Evolutionary conservation across 768 basidiomycete species (phyloP).

Genomic region (Lentinula aciculospora): DNA sequence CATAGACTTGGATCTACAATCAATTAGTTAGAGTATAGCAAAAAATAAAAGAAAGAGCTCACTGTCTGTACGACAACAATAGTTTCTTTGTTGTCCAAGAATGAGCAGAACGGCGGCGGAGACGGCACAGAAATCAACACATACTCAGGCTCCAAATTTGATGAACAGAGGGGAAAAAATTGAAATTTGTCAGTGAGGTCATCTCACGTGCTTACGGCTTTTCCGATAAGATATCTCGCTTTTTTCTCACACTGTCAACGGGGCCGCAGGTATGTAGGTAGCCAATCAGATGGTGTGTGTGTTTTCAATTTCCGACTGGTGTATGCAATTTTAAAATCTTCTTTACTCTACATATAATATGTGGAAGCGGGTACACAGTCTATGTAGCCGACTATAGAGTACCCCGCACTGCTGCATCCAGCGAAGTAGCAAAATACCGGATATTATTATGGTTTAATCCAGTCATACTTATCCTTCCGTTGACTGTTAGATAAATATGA

Average conservation of each 20-base stretch:
- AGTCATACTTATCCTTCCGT: constrained; percentile 94
- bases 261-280: neutral
- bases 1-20: constrained; percentile 12
- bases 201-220: neutral
- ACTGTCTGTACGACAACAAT: neutral
- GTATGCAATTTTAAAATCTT: neutral
- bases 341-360: constrained; percentile 12
- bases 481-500: constrained; percentile 82
- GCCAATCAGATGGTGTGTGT: neutral
- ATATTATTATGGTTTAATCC: constrained; percentile 81
- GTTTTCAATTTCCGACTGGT: neutral
- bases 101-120: neutral
- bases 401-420: constrained; percentile 64
- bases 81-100: neutral
- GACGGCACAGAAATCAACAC: neutral
- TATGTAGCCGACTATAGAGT: too few relatives aligned
- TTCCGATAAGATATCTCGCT: neutral
- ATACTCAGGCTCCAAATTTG: neutral
- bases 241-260: neutral
- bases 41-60: neutral
- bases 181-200: neutral
- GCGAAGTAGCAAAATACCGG: constrained; percentile 61
- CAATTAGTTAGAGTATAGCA: neutral
- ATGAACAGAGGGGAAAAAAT: neutral
- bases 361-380: too few relatives aligned